phyloP scores from a whole-genome alignment of 306 rosid species.

The Cucumis sativus region DNA sequence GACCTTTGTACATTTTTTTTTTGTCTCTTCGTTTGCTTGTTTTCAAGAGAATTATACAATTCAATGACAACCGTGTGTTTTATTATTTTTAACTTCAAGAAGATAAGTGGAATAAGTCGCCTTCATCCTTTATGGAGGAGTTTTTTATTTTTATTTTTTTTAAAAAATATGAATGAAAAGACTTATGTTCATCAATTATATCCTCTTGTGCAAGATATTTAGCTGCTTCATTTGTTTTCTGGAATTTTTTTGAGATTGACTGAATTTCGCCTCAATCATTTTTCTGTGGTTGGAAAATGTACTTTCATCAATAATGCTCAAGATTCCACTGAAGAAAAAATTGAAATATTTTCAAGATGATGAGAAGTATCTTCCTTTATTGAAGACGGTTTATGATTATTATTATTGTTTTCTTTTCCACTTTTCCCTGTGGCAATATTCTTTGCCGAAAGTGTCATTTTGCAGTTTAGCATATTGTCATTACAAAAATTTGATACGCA shows the following conservation, averaged over 20 bases:
- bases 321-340: background rate
- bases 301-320: background rate
- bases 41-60: background rate
- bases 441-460: background rate
- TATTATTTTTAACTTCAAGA: background rate
- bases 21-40: background rate
- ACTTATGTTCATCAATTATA: background rate
- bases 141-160: background rate
- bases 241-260: background rate
- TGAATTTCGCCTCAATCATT: background rate
- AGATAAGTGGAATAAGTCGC: background rate
- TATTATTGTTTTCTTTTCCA: background rate
- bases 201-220: background rate
- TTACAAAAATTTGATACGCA: background rate
- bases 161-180: no score
- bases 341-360: background rate
- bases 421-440: background rate
- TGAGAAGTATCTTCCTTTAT: background rate
- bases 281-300: background rate
- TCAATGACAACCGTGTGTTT: background rate
- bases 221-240: background rate
- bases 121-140: background rate
- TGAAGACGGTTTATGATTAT: background rate
- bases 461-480: background rate
- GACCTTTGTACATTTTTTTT: background rate